These are phyloP conservation scores for Hypomontagnella submonticulosa DNA, from an alignment of 495 filamentous ascomycete genomes.

Conservation along the genomic window DNA sequence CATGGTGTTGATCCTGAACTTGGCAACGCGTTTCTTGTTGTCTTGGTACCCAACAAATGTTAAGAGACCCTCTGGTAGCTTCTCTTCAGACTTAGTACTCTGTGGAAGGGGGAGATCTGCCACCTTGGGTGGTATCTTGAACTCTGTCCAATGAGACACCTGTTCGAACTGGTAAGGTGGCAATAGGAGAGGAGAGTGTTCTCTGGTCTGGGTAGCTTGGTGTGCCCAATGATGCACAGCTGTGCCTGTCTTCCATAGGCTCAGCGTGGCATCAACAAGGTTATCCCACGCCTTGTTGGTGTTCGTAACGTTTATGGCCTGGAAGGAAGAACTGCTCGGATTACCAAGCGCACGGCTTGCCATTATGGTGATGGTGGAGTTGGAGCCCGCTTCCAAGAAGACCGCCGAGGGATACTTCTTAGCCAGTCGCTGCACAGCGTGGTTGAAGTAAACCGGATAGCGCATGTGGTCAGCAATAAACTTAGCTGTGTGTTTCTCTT, in stretches of 20 bases:
- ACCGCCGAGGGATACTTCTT: constrained; percentile 50
- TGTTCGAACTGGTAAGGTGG: constrained; percentile 60
- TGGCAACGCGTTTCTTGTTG: constrained; percentile 42
- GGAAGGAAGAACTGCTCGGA: constrained; percentile 48
- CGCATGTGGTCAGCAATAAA: constrained; percentile 62
- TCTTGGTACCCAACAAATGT: constrained; percentile 59
- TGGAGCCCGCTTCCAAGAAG: constrained; percentile 65
- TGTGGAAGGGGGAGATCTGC: constrained; percentile 1
- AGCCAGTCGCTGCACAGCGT: constrained; percentile 59
- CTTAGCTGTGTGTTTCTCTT: constrained; percentile 52
- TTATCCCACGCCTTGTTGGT: constrained; percentile 45
- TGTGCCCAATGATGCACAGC: constrained; percentile 60
- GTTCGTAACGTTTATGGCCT: constrained; percentile 58
- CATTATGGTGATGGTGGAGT: constrained; percentile 61
- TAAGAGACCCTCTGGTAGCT: constrained; percentile 46
- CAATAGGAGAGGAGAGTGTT: constrained; percentile 50
- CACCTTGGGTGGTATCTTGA: constrained; percentile 40
- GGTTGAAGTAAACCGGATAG: constrained; percentile 63
- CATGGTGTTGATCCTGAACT: constrained; percentile 62
- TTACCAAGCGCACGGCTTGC: constrained; percentile 50
- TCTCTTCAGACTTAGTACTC: constrained; percentile 20
- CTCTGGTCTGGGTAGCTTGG: constrained; percentile 52
- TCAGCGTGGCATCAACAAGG: constrained; percentile 57
- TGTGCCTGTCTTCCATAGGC: constrained; percentile 61
- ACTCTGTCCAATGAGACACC: constrained; percentile 48